These are phyloP conservation scores for Fusarium palustre DNA, from an alignment of 2,329 filamentous ascomycete species.

Conservation along the genomic window DNA sequence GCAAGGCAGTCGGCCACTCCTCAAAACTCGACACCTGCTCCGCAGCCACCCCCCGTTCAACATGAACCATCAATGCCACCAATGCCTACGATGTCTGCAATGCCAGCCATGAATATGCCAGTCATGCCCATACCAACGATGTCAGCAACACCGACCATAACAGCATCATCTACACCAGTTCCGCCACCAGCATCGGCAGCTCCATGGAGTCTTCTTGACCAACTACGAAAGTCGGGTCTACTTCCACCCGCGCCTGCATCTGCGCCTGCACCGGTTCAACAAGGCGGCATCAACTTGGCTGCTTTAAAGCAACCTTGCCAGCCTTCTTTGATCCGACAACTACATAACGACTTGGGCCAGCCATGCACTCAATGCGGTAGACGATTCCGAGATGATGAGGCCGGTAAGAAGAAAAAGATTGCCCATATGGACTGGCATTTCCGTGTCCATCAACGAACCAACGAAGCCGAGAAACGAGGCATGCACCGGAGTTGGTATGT, in stretches of 20 bases:
- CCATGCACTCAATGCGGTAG: conserved; percentile 93
- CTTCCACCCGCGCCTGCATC: conserved; percentile 62
- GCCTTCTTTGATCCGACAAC: conserved; percentile 75
- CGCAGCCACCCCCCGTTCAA: conserved; percentile 45
- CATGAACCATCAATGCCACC: conserved; percentile 22
- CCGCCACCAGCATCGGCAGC: conserved; percentile 55
- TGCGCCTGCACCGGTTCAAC: conserved; percentile 51
- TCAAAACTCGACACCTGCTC: conserved; percentile 61
- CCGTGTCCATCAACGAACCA: conserved; percentile 87
- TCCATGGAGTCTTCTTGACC: conserved; percentile 72
- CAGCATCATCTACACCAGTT: conserved; percentile 35
- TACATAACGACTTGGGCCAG: conserved; percentile 86
- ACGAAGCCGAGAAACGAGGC: conserved; percentile 85
- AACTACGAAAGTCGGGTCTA: conserved; percentile 75
- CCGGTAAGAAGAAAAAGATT: conserved; percentile 86
- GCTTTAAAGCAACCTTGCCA: conserved; percentile 81
- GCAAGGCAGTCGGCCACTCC: conserved; percentile 64
- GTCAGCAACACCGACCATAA: conserved; percentile 16
- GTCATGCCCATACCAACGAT: conserved; percentile 55
- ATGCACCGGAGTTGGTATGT: conserved; percentile 96
- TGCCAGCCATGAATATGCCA: conserved; percentile 55
- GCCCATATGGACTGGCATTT: conserved; percentile 99
- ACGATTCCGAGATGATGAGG: conserved; percentile 81
- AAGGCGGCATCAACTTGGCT: conserved; percentile 71
- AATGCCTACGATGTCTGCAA: conserved; percentile 15